Evolutionary conservation across 331 rosid species (phyloP).

Genomic region (Quercus phellos): DNA sequence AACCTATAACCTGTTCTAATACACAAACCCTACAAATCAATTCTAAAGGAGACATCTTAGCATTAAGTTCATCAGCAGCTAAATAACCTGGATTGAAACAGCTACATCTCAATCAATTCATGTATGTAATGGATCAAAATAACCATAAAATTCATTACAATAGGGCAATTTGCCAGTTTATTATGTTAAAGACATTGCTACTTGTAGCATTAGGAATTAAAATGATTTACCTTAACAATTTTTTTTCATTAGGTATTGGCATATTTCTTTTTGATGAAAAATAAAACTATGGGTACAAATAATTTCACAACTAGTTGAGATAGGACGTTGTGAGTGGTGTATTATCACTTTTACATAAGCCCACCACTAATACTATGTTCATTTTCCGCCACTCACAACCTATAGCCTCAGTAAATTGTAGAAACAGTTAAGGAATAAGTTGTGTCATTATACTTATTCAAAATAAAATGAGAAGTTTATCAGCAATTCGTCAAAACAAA

Average conservation of each 20-base stretch:
- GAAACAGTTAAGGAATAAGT: too few relatives aligned
- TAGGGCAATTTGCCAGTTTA: not conserved
- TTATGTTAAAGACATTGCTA: not conserved
- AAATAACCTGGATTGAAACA: not conserved
- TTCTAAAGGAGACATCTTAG: too few relatives aligned
- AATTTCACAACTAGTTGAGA: too few relatives aligned
- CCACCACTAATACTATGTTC: too few relatives aligned
- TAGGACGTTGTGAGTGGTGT: too few relatives aligned
- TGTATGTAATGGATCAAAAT: not conserved
- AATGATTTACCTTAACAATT: not conserved
- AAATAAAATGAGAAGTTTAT: too few relatives aligned
- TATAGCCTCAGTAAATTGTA: too few relatives aligned
- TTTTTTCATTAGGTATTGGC: not conserved
- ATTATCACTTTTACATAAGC: too few relatives aligned
- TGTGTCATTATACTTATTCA: too few relatives aligned
- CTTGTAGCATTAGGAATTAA: not conserved
- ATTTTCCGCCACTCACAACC: too few relatives aligned
- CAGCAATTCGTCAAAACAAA: too few relatives aligned
- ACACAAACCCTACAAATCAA: not conserved
- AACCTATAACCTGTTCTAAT: not conserved
- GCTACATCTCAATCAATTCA: not conserved
- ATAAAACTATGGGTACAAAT: not conserved
- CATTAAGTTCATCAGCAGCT: not conserved
- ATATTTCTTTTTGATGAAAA: not conserved
- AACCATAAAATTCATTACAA: not conserved